Percentiles rank a stretch among this genome's conserved stretches.
Evolutionary conservation across 345 rosid species (phyloP).

Genomic region (Rhizophora apiculata): DNA sequence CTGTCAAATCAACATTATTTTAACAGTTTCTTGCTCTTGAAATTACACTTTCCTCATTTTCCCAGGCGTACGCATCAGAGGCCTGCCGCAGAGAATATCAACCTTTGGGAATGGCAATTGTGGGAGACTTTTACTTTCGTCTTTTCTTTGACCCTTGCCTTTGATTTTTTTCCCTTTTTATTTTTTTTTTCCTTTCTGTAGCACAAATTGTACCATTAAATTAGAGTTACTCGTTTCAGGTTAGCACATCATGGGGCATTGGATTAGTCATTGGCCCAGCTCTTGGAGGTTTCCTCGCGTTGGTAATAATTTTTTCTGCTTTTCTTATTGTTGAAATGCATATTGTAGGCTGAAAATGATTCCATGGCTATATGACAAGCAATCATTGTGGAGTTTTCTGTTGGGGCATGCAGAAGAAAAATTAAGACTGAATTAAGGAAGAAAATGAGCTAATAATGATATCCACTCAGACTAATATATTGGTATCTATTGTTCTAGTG

Average conservation of each 20-base stretch:
- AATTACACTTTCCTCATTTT: neutral
- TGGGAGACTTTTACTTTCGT: conserved; percentile 32
- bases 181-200: neutral
- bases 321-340: neutral
- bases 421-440: too few species aligned
- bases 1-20: neutral
- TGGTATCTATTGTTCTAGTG: too few species aligned
- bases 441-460: too few species aligned
- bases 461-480: too few species aligned
- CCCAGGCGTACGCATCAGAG: conserved; percentile 84
- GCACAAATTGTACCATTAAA: neutral
- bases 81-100: conserved; percentile 61
- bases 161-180: too few species aligned
- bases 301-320: conserved; percentile 37
- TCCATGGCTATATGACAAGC: neutral
- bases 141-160: neutral
- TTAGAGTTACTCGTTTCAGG: conserved; percentile 32
- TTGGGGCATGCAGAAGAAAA: too few species aligned
- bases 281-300: conserved; percentile 79
- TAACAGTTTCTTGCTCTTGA: neutral
- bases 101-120: conserved; percentile 68
- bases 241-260: conserved; percentile 75
- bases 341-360: too few species aligned
- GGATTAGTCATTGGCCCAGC: conserved; percentile 82
- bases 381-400: neutral